Percentiles rank a stretch among this genome's conserved stretches.
phyloP scores from a whole-genome alignment of 192 early-diverging fungal genomes.

The Obelidium mucronatum region DNA sequence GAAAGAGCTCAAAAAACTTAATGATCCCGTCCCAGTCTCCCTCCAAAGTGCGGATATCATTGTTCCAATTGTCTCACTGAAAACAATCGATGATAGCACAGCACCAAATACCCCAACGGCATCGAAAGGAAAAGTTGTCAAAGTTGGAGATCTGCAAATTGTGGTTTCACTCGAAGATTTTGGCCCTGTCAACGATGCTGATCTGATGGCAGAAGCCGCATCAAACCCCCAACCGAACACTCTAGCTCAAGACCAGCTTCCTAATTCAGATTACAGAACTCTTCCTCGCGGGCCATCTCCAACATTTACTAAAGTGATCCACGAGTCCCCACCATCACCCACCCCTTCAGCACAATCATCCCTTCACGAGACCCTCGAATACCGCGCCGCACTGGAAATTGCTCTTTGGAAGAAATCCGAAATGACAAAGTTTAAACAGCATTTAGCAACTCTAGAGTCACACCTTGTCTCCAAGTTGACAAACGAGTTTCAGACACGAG shows the following conservation, averaged over 20 bases:
- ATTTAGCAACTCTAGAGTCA: constrained; percentile 43
- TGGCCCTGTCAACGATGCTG: constrained; percentile 51
- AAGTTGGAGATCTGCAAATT: constrained; percentile 48
- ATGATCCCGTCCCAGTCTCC: neutral
- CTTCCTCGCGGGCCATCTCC: constrained; percentile 10
- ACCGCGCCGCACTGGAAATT: constrained; percentile 57
- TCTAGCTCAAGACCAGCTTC: neutral
- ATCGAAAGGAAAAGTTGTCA: constrained; percentile 1
- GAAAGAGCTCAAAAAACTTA: neutral
- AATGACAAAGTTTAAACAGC: constrained; percentile 46
- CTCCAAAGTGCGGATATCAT: constrained; percentile 12
- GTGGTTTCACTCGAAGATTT: constrained; percentile 64
- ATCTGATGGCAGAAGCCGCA: constrained; percentile 10
- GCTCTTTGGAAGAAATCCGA: constrained; percentile 58
- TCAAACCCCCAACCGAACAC: neutral
- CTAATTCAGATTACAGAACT: neutral
- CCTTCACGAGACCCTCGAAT: constrained; percentile 52
- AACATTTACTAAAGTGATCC: neutral
- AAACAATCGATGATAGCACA: neutral
- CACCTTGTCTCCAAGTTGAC: constrained; percentile 43
- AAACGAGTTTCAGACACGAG: constrained; percentile 44
- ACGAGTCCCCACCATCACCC: neutral
- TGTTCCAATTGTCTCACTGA: constrained; percentile 15
- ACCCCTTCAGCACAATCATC: constrained; percentile 1
- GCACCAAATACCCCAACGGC: neutral